phyloP scores from a whole-genome alignment of 805 yeast genomes.

The Wickerhamomyces tratensis region DNA sequence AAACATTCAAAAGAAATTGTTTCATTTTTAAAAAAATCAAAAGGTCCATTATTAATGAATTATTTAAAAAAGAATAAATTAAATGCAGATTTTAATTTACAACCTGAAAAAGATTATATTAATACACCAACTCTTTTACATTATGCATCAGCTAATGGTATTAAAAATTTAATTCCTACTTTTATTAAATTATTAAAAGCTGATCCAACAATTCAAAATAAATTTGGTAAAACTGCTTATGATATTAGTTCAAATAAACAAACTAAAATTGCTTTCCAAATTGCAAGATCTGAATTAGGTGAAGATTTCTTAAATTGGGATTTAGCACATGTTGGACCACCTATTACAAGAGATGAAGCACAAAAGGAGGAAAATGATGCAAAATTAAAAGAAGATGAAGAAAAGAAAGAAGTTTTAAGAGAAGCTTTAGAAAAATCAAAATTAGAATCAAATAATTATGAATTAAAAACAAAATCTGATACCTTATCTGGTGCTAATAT shows the following conservation, averaged over 20 bases:
- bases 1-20: slow-evolving; percentile 49
- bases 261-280: slow-evolving; percentile 49
- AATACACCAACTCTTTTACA: slow-evolving; percentile 70
- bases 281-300: slow-evolving; percentile 59
- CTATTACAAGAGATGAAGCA: slow-evolving; percentile 30
- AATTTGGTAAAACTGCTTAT: slow-evolving; percentile 52
- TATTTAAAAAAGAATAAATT: slow-evolving; percentile 52
- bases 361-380: slow-evolving; percentile 20
- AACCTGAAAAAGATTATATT: slow-evolving; percentile 43
- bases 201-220: slow-evolving; percentile 52
- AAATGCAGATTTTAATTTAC: slow-evolving; percentile 39
- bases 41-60: slow-evolving; percentile 62
- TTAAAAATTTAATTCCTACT: slow-evolving; percentile 52
- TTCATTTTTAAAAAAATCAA: slow-evolving; percentile 55
- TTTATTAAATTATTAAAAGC: slow-evolving; percentile 58
- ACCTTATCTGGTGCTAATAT: slow-evolving; percentile 19
- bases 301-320: slow-evolving; percentile 66
- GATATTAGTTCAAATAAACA: slow-evolving; percentile 47
- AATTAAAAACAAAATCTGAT: not conserved
- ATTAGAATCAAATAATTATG: slow-evolving; percentile 25
- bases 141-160: slow-evolving; percentile 61
- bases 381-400: slow-evolving; percentile 7
- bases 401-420: slow-evolving; percentile 31
- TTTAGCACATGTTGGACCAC: slow-evolving; percentile 51
- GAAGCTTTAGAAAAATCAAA: slow-evolving; percentile 32